phyloP scores from a whole-genome alignment of 306 rosid species.

The Betula pendula region DNA sequence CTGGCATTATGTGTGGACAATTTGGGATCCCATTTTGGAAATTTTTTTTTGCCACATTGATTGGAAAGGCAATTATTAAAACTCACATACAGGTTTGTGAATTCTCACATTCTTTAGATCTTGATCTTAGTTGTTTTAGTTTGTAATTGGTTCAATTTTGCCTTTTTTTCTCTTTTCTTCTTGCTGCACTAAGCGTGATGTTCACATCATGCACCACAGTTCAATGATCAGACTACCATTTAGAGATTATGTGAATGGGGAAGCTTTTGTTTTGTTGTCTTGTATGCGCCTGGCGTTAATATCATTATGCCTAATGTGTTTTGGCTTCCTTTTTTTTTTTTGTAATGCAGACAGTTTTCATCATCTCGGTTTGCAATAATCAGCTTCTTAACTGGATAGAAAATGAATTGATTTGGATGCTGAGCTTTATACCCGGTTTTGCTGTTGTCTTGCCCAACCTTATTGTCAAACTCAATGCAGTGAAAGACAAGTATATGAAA shows the following conservation, averaged over 20 bases:
- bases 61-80: slow-evolving; percentile 94
- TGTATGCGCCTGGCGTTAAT: neutral
- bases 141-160: neutral
- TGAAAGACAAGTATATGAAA: slow-evolving; percentile 74
- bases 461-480: slow-evolving; percentile 57
- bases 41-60: slow-evolving; percentile 80
- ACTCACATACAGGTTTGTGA: slow-evolving; percentile 91
- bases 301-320: neutral
- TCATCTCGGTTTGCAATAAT: slow-evolving; percentile 92
- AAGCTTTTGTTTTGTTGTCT: neutral
- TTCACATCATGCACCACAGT: neutral
- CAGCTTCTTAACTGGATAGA: slow-evolving; percentile 97
- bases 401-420: slow-evolving; percentile 82
- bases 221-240: neutral
- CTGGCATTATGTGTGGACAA: slow-evolving; percentile 99
- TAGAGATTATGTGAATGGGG: neutral
- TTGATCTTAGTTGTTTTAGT: neutral
- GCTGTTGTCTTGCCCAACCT: slow-evolving; percentile 59
- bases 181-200: neutral
- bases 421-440: slow-evolving; percentile 81
- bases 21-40: slow-evolving; percentile 89
- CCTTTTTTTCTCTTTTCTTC: neutral
- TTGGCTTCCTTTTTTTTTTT: slow-evolving; percentile 12
- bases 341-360: slow-evolving; percentile 68
- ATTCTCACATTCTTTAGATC: neutral